Evolutionary conservation across 441 rosid species (phyloP).

Genomic region (Iberis amara): DNA sequence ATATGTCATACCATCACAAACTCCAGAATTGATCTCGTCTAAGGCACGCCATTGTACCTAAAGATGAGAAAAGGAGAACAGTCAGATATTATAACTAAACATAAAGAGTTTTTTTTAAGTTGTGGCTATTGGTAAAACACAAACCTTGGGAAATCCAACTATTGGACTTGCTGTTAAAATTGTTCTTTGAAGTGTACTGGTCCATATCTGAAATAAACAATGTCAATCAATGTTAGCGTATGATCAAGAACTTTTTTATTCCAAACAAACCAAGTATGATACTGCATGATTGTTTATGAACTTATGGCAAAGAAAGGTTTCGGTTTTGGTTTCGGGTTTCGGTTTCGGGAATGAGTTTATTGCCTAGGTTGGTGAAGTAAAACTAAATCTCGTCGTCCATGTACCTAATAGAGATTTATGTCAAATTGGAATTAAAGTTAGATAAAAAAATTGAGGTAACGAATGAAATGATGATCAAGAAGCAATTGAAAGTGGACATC

Average conservation of each 20-base stretch:
- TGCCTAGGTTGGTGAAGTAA: constrained; percentile 4
- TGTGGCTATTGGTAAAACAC: constrained; percentile 25
- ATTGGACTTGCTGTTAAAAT: constrained; percentile 83
- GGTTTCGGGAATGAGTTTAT: constrained; percentile 16
- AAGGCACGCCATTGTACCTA: constrained; percentile 99
- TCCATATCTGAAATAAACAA: constrained; percentile 69
- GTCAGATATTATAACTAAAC: constrained; percentile 1
- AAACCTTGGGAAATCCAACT: constrained; percentile 94
- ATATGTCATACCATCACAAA: constrained; percentile 98
- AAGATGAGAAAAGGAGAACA: constrained; percentile 14
- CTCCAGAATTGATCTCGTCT: constrained; percentile 97
- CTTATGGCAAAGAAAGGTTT: not conserved
- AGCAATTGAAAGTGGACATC: too few relatives aligned
- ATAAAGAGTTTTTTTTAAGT: not conserved
- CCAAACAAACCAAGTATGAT: constrained; percentile 4
- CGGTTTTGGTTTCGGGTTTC: too few relatives aligned
- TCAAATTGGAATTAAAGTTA: too few relatives aligned
- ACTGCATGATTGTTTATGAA: constrained; percentile 5
- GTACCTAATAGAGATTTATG: too few relatives aligned
- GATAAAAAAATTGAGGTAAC: too few relatives aligned
- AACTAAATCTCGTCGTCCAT: not conserved
- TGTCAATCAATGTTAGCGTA: not conserved
- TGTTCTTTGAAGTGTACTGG: constrained; percentile 94
- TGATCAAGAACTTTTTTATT: constrained; percentile 5
- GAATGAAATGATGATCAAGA: too few relatives aligned